phyloP scores from a whole-genome alignment of 768 basidiomycete genomes.

The Nidula microcarpa region DNA sequence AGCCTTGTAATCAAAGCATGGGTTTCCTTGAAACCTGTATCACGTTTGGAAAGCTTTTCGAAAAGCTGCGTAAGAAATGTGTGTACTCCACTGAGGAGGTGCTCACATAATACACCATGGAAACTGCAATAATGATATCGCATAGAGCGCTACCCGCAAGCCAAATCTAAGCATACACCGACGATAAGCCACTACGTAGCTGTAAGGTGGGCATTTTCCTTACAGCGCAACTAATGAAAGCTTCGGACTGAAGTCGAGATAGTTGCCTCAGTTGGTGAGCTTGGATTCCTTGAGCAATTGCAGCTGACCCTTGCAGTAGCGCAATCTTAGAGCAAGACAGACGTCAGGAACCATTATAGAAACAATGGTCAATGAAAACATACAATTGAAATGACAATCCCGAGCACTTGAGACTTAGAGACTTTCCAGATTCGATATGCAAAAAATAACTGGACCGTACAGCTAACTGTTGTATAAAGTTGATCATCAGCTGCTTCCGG shows the following conservation, averaged over 20 bases:
- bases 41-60: too few species aligned
- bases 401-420: too few species aligned
- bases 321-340: neutral
- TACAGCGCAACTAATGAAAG: neutral
- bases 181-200: neutral
- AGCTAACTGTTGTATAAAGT: too few species aligned
- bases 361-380: too few species aligned
- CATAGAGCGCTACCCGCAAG: slow-evolving; percentile 14
- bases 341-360: too few species aligned
- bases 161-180: slow-evolving; percentile 7
- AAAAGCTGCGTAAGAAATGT: neutral
- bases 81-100: too few species aligned
- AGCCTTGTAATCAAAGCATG: too few species aligned
- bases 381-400: too few species aligned
- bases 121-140: slow-evolving; percentile 20
- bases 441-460: slow-evolving; percentile 18
- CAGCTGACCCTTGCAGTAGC: neutral
- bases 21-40: too few species aligned
- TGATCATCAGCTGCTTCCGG: too few species aligned
- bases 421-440: slow-evolving; percentile 14
- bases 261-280: neutral
- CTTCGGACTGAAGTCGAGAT: neutral
- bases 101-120: slow-evolving; percentile 22
- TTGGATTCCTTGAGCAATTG: neutral
- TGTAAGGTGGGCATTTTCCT: neutral